Evolutionary conservation across 2,329 filamentous ascomycete genomes (phyloP).

Genomic region (Aspergillus luchuensis): DNA sequence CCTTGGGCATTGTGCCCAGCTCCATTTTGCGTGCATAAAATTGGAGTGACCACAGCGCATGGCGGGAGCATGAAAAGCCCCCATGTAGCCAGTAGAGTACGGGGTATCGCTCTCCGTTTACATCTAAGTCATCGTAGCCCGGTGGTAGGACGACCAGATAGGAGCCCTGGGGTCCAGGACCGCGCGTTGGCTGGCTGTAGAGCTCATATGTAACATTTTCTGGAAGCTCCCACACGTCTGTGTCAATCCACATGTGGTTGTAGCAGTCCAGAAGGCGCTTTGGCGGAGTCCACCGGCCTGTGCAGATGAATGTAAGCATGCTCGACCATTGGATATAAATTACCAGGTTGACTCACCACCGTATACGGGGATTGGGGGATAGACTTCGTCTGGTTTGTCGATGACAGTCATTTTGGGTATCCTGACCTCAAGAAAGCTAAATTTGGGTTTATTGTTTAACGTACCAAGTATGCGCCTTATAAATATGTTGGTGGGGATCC

Average conservation of each 20-base stretch:
- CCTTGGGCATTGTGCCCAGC: not conserved
- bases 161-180: not conserved
- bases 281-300: not conserved
- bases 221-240: not conserved
- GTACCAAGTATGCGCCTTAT: too few species aligned
- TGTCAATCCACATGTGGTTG: constrained; percentile 5
- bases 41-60: not conserved
- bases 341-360: too few species aligned
- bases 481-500: too few species aligned
- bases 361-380: too few species aligned
- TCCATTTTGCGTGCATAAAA: constrained; percentile 1
- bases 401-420: too few species aligned
- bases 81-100: constrained; percentile 1
- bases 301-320: too few species aligned
- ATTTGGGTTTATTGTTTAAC: too few species aligned
- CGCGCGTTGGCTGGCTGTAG: not conserved
- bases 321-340: too few species aligned
- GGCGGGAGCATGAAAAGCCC: not conserved
- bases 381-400: too few species aligned
- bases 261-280: not conserved
- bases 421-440: too few species aligned
- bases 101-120: not conserved
- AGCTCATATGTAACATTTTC: not conserved
- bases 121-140: not conserved
- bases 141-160: not conserved